These are phyloP conservation scores for Orychophragmus violaceus DNA, from an alignment of 345 rosid species.

Conservation along the genomic window DNA sequence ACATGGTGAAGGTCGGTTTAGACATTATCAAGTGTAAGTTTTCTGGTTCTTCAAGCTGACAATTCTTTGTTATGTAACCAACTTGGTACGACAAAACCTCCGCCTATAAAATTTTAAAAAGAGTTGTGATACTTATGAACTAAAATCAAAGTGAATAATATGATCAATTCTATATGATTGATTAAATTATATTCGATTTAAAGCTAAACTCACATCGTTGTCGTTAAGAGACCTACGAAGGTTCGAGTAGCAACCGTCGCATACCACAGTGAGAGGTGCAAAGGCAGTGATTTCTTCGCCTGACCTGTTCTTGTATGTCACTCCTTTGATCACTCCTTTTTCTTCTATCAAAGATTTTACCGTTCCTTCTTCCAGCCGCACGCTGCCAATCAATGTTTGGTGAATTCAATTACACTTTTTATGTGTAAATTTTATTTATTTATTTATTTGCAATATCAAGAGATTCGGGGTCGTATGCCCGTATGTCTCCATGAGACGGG, in stretches of 20 bases:
- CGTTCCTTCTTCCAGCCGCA: constrained; percentile 42
- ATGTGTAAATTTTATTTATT: neutral
- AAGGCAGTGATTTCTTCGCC: constrained; percentile 34
- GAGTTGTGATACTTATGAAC: neutral
- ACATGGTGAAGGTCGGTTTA: constrained; percentile 37
- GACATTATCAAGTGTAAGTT: constrained; percentile 38
- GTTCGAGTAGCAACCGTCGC: constrained; percentile 53
- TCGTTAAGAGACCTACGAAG: constrained; percentile 41
- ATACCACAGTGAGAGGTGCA: constrained; percentile 52
- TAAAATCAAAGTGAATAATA: neutral
- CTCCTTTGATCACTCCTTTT: constrained; percentile 42
- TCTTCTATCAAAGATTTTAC: constrained; percentile 48
- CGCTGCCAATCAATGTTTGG: constrained; percentile 20
- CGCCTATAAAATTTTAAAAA: constrained; percentile 29
- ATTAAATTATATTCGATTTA: neutral
- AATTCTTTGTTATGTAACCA: constrained; percentile 43
- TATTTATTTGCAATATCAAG: too few relatives aligned
- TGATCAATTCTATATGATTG: neutral
- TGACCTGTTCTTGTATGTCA: constrained; percentile 34
- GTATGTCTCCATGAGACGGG: too few relatives aligned
- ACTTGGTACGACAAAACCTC: constrained; percentile 36
- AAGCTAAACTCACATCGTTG: constrained; percentile 27
- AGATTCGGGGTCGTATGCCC: too few relatives aligned
- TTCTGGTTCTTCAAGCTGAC: constrained; percentile 34
- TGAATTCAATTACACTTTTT: too few relatives aligned